These are phyloP conservation scores for Candida krabiensis DNA, from an alignment of 805 yeast genomes.

Conservation along the genomic window DNA sequence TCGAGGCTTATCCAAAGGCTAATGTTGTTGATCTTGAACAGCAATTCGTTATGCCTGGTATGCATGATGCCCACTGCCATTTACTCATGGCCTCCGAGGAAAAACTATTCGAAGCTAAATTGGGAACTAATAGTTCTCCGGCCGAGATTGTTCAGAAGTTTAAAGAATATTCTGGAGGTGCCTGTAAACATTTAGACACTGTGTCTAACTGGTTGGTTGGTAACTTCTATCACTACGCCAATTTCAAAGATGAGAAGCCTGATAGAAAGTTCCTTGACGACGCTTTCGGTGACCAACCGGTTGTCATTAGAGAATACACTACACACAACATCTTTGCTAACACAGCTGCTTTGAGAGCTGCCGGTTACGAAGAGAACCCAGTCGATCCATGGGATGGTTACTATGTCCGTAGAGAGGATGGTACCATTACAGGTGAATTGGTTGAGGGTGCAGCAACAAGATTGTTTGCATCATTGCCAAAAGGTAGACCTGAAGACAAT, in stretches of 20 bases:
- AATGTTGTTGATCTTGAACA: constrained; percentile 24
- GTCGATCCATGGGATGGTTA: constrained; percentile 29
- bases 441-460: constrained; percentile 30
- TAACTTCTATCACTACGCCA: constrained; percentile 28
- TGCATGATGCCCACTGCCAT: constrained; percentile 30
- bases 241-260: constrained; percentile 25
- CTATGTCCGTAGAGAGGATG: constrained; percentile 28
- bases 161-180: constrained; percentile 20
- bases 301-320: constrained; percentile 28
- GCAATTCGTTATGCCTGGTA: constrained; percentile 30
- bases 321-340: constrained; percentile 30
- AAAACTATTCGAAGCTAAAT: constrained; percentile 26
- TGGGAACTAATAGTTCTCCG: constrained; percentile 19
- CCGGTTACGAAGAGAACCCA: constrained; percentile 28
- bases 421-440: constrained; percentile 28
- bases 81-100: constrained; percentile 27
- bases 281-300: constrained; percentile 31
- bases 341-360: constrained; percentile 30
- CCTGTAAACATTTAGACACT: constrained; percentile 22
- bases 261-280: constrained; percentile 28
- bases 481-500: constrained; percentile 23
- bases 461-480: constrained; percentile 23
- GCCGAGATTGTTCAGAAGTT: constrained; percentile 25
- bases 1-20: constrained; percentile 10
- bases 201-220: constrained; percentile 29